phyloP scores from a whole-genome alignment of 78 protist genomes.

The Mantamonas sphyraenae region DNA sequence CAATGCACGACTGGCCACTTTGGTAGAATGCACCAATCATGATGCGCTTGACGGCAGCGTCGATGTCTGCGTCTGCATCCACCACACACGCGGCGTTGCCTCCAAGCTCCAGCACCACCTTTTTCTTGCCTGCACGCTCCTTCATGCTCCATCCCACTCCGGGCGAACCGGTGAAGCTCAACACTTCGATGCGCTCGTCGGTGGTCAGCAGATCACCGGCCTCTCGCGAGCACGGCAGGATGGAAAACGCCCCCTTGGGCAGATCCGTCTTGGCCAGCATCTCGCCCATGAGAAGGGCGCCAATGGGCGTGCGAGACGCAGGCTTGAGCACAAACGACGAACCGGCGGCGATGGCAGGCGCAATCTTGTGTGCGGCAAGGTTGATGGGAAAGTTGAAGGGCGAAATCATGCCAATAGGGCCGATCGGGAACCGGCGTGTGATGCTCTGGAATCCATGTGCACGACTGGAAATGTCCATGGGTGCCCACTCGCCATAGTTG shows the following conservation, averaged over 20 bases:
- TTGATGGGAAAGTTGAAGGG: conserved; percentile 10
- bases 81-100: conserved; percentile 74
- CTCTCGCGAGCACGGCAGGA: conserved; percentile 37
- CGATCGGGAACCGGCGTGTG: conserved; percentile 19
- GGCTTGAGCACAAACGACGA: conserved; percentile 56
- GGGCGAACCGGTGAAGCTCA: conserved; percentile 52
- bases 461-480: conserved; percentile 5
- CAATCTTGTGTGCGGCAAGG: conserved; percentile 47
- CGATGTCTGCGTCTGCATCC: conserved; percentile 30
- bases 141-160: conserved; percentile 54
- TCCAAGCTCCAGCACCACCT: conserved; percentile 58
- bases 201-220: conserved; percentile 27
- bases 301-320: conserved; percentile 53
- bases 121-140: conserved; percentile 42
- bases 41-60: conserved; percentile 34
- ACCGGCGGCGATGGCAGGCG: conserved; percentile 59
- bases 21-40: conserved; percentile 57
- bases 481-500: conserved; percentile 9
- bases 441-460: conserved; percentile 14
- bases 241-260: conserved; percentile 36
- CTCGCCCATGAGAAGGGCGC: conserved; percentile 55
- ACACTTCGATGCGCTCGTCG: conserved; percentile 47
- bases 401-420: conserved; percentile 13
- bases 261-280: conserved; percentile 24
- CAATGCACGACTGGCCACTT: conserved; percentile 70